Evolutionary conservation across 108 stramenopile species (phyloP), one percentile per base, ranked within the genome.

Genomic region (Cyclotella choctawhatcheeana): DNA sequence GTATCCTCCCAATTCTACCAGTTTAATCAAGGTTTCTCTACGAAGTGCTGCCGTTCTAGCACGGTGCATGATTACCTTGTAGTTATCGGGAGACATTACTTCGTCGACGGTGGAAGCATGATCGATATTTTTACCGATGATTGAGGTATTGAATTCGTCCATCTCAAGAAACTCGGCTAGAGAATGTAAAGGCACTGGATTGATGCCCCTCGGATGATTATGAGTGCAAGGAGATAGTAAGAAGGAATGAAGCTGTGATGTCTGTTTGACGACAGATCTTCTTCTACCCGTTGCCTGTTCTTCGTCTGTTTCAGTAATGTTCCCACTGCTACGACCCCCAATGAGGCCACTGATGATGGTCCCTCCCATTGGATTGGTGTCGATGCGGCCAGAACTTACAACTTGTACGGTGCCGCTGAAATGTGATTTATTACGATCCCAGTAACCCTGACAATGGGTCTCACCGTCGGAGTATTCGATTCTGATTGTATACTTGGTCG

Each of bases 381-480:
- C 71, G 0, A 27, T 26, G 10, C 64, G 33, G 7, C 60, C 71
- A 48, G 37, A 48, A 8, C 44, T 67, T 52, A 52, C 30, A 44
- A 72, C 54, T 43, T 73, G 55, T 35, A 73, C 66, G 4, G 53
- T 72, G 5, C 78, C 78, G 20, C 56, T 58, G 66, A 79, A 73
- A 31, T 58, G 48, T 1, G 71, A 26, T n/a, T 47, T 61, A n/a
- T 72, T 56, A 16, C 29, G 65, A 72, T 72, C 67, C 78, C 78
- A 79, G 52, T 33, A 18, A 12, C 78, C 78, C 4, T 52, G 26
- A 50, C 47, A 62, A 13, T 17, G 22, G 14, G 50, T 71, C 0
- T 72, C 78, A 5, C 71, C 71, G 52, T 79, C 78, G n/a, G 58
- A 44, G 34, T 79, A 79, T 44, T 79, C 66, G 0, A 79, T 72